A percentile compares a stretch with the other conserved stretches of the same genome.
Conservation (phyloP, 2,329 filamentous ascomycete genomes). For the Penicillium psychrosexuale region DNA sequence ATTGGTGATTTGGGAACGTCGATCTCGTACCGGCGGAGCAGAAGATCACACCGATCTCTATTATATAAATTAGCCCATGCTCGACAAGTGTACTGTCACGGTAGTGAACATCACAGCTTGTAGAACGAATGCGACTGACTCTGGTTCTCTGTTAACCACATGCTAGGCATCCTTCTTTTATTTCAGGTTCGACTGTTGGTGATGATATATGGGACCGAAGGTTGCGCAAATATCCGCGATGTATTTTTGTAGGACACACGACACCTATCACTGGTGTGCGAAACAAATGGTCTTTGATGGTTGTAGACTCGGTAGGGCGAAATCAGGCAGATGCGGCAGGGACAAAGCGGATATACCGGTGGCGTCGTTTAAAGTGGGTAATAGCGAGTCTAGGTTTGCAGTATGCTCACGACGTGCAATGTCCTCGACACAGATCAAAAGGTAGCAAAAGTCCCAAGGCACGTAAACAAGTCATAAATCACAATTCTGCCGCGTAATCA, state of each 20-base stretch:
- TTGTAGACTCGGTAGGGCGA: not conserved
- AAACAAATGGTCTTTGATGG: not conserved
- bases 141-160: constrained; percentile 95
- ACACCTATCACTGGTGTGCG: not conserved
- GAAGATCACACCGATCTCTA: constrained; percentile 96
- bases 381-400: not conserved
- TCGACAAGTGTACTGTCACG: not conserved
- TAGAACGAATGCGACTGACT: constrained; percentile 59
- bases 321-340: not conserved
- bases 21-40: constrained; percentile 80
- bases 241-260: not conserved
- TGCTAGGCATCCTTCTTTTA: constrained; percentile 67
- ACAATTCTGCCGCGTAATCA: constrained; percentile 4
- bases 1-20: not conserved
- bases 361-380: not conserved
- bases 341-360: not conserved
- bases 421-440: not conserved
- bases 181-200: not conserved
- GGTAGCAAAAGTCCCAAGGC: not conserved
- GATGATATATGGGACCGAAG: not conserved
- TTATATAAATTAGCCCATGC: constrained; percentile 21
- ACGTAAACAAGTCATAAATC: constrained; percentile 1
- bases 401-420: too few species aligned
- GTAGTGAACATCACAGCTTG: not conserved
- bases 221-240: not conserved